Evolutionary conservation across 306 rosid species (phyloP).

Genomic region (Cucumis hystrix): DNA sequence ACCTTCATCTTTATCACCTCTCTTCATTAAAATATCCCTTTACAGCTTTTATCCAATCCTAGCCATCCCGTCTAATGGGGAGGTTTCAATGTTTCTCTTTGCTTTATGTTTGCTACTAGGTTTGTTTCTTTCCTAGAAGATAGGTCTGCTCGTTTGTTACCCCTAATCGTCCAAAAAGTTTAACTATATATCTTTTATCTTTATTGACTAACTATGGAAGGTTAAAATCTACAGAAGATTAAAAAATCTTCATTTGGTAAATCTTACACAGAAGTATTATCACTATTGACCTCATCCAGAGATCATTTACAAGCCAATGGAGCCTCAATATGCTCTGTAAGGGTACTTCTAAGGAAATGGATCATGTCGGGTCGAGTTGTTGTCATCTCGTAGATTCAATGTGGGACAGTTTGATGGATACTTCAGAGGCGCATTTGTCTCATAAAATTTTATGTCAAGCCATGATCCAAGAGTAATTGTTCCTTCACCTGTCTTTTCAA

Average conservation of each 20-base stretch:
- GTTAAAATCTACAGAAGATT: not conserved
- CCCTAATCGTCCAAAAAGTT: not conserved
- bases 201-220: not conserved
- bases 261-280: no score
- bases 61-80: not conserved
- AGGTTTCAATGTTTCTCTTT: not conserved
- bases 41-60: not conserved
- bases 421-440: not conserved
- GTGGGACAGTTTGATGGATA: not conserved
- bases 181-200: not conserved
- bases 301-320: no score
- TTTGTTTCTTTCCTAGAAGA: not conserved
- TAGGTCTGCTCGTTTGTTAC: not conserved
- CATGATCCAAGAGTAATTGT: not conserved
- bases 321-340: no score
- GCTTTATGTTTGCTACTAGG: not conserved
- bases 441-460: not conserved
- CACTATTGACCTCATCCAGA: no score
- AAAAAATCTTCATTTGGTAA: no score
- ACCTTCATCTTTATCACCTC: not conserved
- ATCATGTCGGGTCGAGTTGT: no score
- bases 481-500: not conserved
- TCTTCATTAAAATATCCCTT: not conserved
- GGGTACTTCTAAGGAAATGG: no score
- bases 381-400: no score